A percentile compares a stretch with the other conserved stretches of the same genome.
These are phyloP conservation scores for Dioscorea cayenensis DNA, from an alignment of 116 monocot species.

Conservation along the genomic window DNA sequence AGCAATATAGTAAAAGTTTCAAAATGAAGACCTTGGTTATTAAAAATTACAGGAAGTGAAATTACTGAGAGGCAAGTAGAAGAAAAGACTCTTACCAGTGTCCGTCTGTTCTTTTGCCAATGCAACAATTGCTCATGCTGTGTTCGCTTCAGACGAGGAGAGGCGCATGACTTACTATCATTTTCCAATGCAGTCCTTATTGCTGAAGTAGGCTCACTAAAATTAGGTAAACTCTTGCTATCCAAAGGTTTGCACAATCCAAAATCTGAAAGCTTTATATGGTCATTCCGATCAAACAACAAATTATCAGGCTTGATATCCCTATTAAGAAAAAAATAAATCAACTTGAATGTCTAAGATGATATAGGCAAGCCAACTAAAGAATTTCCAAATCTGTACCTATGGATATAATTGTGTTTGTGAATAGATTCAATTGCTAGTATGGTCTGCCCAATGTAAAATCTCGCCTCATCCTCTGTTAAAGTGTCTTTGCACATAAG, in stretches of 20 bases:
- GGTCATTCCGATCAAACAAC: constrained; percentile 42
- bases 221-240: constrained; percentile 34
- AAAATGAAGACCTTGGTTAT: background rate
- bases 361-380: background rate
- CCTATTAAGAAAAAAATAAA: constrained; percentile 18
- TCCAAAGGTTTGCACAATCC: constrained; percentile 64
- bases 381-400: background rate
- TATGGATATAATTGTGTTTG: constrained; percentile 12
- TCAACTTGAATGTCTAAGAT: background rate
- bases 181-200: constrained; percentile 21
- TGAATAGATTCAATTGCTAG: constrained; percentile 13
- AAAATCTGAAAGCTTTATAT: constrained; percentile 67
- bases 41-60: background rate
- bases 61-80: background rate
- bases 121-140: constrained; percentile 62
- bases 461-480: constrained; percentile 13
- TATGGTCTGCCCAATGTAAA: constrained; percentile 7
- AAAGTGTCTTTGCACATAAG: constrained; percentile 13
- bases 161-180: constrained; percentile 17
- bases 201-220: constrained; percentile 45
- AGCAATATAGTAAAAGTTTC: background rate
- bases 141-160: constrained; percentile 44
- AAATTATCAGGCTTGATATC: constrained; percentile 73
- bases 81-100: constrained; percentile 33
- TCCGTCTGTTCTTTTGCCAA: constrained; percentile 69